These are phyloP conservation scores for Yamadazyma siamensis DNA, from an alignment of 1,139 yeast species.

Conservation along the genomic window DNA sequence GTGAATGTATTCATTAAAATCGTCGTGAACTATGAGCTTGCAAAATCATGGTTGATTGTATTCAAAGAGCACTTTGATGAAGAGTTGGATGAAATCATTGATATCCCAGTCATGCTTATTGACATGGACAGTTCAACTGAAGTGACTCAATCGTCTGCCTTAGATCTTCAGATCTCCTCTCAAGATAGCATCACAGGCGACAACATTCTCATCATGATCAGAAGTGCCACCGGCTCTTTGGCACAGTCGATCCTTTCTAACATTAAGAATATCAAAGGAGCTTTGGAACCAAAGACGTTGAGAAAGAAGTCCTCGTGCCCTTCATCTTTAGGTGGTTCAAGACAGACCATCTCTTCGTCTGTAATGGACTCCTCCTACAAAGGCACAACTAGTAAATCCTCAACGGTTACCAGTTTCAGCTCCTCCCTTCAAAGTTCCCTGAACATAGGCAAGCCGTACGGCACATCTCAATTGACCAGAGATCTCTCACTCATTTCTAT, in stretches of 20 bases:
- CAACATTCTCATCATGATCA: conserved; percentile 28
- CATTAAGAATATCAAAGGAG: conserved; percentile 28
- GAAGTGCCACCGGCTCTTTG: conserved; percentile 31
- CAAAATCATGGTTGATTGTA: conserved; percentile 37
- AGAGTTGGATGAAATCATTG: conserved; percentile 28
- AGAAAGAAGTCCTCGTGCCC: conserved; percentile 16
- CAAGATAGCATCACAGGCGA: conserved; percentile 30
- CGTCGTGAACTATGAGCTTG: conserved; percentile 32
- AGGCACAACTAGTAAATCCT: conserved; percentile 25
- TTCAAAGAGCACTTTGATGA: conserved; percentile 41
- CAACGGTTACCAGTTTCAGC: conserved; percentile 34
- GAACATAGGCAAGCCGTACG: conserved; percentile 1
- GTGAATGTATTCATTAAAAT: conserved; percentile 37
- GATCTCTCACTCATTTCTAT: conserved; percentile 15
- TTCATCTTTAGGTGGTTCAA: conserved; percentile 23
- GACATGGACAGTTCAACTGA: conserved; percentile 25
- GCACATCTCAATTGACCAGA: conserved; percentile 7
- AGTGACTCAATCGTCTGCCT: conserved; percentile 35
- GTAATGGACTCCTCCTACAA: conserved; percentile 36
- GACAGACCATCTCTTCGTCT: conserved; percentile 35
- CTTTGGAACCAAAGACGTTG: conserved; percentile 15
- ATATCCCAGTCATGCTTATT: conserved; percentile 36
- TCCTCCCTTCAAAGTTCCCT: conserved; percentile 14
- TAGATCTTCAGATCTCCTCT: conserved; percentile 38
- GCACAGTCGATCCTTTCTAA: conserved; percentile 23